Conservation (phyloP, 225 moss, liverwort and hornwort species). For the Sphagnum tenellum region DNA sequence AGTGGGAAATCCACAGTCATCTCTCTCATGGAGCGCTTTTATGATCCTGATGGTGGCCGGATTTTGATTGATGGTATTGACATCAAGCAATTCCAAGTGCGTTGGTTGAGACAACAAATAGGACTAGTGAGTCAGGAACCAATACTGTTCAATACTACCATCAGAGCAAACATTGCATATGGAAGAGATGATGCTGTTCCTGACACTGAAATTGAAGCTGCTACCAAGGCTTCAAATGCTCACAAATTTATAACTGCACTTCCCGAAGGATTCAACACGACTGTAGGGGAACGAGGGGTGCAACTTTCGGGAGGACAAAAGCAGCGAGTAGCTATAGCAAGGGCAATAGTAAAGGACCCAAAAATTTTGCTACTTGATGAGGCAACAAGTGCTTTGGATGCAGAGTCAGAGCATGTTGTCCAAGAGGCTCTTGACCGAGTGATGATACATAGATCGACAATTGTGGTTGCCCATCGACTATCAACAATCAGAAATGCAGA, state of each 20-base stretch:
- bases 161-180: conserved; percentile 3
- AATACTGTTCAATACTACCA: conserved; percentile 5
- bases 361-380: conserved; percentile 11
- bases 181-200: background rate
- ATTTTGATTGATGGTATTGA: conserved; percentile 21
- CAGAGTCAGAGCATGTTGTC: conserved; percentile 13
- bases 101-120: conserved; percentile 4
- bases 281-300: conserved; percentile 5
- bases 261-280: background rate
- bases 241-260: background rate
- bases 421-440: conserved; percentile 14
- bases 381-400: conserved; percentile 16
- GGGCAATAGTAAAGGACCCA: conserved; percentile 11
- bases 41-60: conserved; percentile 22
- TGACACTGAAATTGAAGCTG: background rate
- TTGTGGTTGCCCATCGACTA: conserved; percentile 12
- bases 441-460: conserved; percentile 1
- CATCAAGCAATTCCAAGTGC: conserved; percentile 7
- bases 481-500: background rate
- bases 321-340: conserved; percentile 16
- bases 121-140: conserved; percentile 8
- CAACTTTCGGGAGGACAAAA: conserved; percentile 15
- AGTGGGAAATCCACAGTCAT: conserved; percentile 39
- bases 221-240: conserved; percentile 1
- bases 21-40: conserved; percentile 35